Evolutionary conservation across 345 rosid genomes (phyloP).

Genomic region (Eucalyptus caleyi): DNA sequence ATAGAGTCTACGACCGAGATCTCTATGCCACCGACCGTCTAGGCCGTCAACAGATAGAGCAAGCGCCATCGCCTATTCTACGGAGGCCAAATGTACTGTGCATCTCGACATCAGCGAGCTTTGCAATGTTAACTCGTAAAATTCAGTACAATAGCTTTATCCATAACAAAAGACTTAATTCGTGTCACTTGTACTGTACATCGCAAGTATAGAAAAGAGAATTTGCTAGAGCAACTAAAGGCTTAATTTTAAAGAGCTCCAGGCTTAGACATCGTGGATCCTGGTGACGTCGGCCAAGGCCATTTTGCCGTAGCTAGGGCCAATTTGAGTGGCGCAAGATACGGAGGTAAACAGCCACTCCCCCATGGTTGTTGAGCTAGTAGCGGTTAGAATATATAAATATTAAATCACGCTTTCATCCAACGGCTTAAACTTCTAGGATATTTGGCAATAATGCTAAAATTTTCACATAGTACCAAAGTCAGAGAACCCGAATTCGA

Average conservation of each 20-base stretch:
- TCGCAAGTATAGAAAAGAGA: neutral
- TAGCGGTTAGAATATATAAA: no score
- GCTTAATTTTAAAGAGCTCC: neutral
- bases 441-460: fast-evolving
- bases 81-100: neutral
- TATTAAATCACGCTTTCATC: no score
- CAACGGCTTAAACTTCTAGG: fast-evolving
- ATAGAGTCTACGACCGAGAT: neutral
- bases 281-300: neutral
- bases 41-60: neutral
- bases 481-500: fast-evolving
- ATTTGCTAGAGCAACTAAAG: neutral
- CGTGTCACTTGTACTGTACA: neutral
- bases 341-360: neutral
- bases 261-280: neutral
- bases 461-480: no score
- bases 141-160: neutral
- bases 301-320: neutral
- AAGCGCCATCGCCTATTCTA: neutral
- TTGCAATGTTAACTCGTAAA: neutral
- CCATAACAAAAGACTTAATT: neutral
- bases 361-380: neutral
- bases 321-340: neutral
- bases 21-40: neutral
- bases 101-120: neutral